Evolutionary conservation across 1,284 basidiomycete species (phyloP), one percentile per base, ranked within the genome.

Genomic region (Stereum hirsutum): DNA sequence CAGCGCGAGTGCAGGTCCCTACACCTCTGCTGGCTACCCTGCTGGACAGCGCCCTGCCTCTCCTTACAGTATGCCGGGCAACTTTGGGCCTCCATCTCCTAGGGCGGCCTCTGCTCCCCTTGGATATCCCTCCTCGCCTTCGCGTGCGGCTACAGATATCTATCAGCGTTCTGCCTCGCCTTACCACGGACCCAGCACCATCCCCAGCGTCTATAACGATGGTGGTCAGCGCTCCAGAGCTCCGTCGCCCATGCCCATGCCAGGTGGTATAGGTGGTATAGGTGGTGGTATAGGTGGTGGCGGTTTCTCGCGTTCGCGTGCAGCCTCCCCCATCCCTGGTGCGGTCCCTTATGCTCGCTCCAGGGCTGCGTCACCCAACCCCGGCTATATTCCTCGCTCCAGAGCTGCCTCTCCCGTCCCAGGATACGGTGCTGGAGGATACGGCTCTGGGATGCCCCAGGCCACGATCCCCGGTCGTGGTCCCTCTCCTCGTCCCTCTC

Each of bases 401-500:
- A 49, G 53, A 10, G 57, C 57, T 5, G 35, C 57, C n/a, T 68
- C 65, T 3, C 62, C 62, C 6, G 55, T 64, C 50, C 65, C 64
- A 4, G 60, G 63, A 6, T 45, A 47, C 3, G 25, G 17, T 6
- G 40, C 28, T 30, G 31, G 27, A 6, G 47, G 32, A 8, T n/a
- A n/a, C n/a, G n/a, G 39, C 43, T 21, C 31, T 43, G 41, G 38
- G 11, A 46, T 41, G 39, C 35, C 38, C 15, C 43, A 50, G 25
- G 10, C 40, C 15, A 39, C 39, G 21, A 24, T 32, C 17, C 23
- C 41, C 6, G 45, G 44, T 4, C 49, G 49, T 31, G 37, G 37
- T n/a, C 43, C 43, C 6, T 50, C 49, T 11, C 49, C 49, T 12
- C 44, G 37, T n/a, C 36, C 43, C 3, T 50, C 49, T 12, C 49